Percentiles rank a stretch among this genome's conserved stretches.
Evolutionary conservation across 352 stramenopile species (phyloP).

Genomic region (Globisporangium paddicum): DNA sequence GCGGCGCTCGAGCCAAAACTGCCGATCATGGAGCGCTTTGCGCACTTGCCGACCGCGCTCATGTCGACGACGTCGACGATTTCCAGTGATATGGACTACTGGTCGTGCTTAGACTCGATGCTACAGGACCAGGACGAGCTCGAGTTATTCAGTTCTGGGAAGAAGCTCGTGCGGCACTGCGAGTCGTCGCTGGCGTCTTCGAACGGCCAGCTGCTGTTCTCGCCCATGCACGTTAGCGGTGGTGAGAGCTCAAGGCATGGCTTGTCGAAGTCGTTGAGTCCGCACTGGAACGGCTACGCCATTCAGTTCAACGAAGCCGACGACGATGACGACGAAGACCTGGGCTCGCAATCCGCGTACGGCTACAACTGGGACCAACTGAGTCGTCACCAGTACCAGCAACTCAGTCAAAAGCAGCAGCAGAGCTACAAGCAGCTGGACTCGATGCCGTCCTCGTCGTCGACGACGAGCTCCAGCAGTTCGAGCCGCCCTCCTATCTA

Average conservation of each 20-base stretch:
- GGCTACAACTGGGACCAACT: slow-evolving; percentile 11
- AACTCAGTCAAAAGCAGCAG: background rate
- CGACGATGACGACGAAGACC: slow-evolving; percentile 8
- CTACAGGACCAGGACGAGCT: slow-evolving; percentile 16
- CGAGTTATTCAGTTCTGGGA: background rate
- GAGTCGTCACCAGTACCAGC: background rate
- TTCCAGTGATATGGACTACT: slow-evolving; percentile 43
- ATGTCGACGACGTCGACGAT: slow-evolving; percentile 23
- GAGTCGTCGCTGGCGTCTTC: slow-evolving; percentile 6
- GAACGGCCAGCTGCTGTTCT: slow-evolving; percentile 17
- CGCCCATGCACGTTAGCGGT: slow-evolving; percentile 9
- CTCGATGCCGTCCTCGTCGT: background rate
- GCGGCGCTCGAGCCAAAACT: slow-evolving; percentile 4
- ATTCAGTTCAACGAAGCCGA: slow-evolving; percentile 4
- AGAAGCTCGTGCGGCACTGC: slow-evolving; percentile 7
- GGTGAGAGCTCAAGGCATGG: background rate
- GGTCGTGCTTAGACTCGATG: slow-evolving; percentile 23
- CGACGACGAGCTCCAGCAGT: background rate
- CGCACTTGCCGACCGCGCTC: slow-evolving; percentile 12
- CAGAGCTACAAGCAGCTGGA: slow-evolving; percentile 1
- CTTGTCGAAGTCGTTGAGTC: slow-evolving; percentile 8
- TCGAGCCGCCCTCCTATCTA: slow-evolving; percentile 8
- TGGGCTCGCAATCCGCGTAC: slow-evolving; percentile 9
- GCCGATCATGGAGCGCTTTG: slow-evolving; percentile 10
- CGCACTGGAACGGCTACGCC: slow-evolving; percentile 6